A percentile compares a stretch with the other conserved stretches of the same genome.
phyloP scores from a whole-genome alignment of 768 basidiomycete species.

The Tubosaeta brunneosetosa region DNA sequence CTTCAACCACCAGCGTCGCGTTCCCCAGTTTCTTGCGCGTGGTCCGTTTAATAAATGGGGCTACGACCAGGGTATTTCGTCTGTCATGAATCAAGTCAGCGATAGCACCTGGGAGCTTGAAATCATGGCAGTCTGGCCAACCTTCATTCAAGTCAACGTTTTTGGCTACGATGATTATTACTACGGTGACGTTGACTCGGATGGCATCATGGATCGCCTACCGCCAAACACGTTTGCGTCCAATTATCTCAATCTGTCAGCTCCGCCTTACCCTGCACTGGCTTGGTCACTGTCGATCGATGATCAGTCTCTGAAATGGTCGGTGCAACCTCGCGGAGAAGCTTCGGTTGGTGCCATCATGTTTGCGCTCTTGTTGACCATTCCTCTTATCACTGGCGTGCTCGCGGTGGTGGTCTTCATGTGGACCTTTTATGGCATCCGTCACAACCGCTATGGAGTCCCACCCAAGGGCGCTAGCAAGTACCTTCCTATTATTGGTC shows the following conservation, averaged over 20 bases:
- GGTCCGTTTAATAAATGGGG: slow-evolving; percentile 93
- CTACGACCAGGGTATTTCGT: slow-evolving; percentile 74
- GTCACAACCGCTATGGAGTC: slow-evolving; percentile 87
- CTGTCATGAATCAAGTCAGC: slow-evolving; percentile 59
- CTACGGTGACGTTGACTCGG: slow-evolving; percentile 86
- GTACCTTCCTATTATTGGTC: slow-evolving; percentile 87
- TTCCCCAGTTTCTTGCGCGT: slow-evolving; percentile 82
- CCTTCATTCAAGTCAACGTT: slow-evolving; percentile 85
- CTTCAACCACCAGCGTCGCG: slow-evolving; percentile 60
- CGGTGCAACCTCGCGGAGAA: slow-evolving; percentile 76
- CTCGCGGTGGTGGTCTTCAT: slow-evolving; percentile 85
- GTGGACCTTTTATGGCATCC: slow-evolving; percentile 96
- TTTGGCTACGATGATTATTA: slow-evolving; percentile 90
- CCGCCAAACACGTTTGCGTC: slow-evolving; percentile 83
- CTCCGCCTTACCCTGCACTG: slow-evolving; percentile 82
- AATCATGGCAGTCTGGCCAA: slow-evolving; percentile 89
- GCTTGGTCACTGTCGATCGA: slow-evolving; percentile 83
- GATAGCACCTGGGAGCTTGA: slow-evolving; percentile 80
- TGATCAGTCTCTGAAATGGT: slow-evolving; percentile 74
- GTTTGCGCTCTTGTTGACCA: slow-evolving; percentile 75
- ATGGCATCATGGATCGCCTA: slow-evolving; percentile 85
- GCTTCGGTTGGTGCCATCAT: slow-evolving; percentile 79
- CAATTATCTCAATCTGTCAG: slow-evolving; percentile 89
- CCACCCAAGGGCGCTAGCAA: slow-evolving; percentile 64
- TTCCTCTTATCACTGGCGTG: slow-evolving; percentile 81